Evolutionary conservation across 2,329 filamentous ascomycete genomes (phyloP).

Genomic region (Cladophialophora psammophila): DNA sequence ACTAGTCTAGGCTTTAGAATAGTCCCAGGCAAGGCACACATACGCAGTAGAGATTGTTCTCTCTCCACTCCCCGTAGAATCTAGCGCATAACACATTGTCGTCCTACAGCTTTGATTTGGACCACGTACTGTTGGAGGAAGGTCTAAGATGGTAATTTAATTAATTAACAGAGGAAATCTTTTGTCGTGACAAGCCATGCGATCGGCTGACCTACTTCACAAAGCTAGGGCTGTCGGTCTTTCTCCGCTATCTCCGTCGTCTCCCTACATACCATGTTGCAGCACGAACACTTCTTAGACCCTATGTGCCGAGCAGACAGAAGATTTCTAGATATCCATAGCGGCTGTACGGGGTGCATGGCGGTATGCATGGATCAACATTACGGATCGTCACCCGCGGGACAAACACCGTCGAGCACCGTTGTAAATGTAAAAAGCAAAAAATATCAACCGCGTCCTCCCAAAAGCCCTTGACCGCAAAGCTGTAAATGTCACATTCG

Average conservation of each 20-base stretch:
- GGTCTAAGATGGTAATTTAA: too few species aligned
- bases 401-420: not conserved
- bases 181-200: too few species aligned
- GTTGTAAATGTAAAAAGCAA: too few species aligned
- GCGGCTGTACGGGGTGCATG: not conserved
- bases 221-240: too few species aligned
- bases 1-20: not conserved
- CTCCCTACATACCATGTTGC: not conserved
- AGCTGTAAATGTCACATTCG: not conserved
- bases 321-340: not conserved
- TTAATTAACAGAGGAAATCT: too few species aligned
- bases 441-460: not conserved
- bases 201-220: too few species aligned
- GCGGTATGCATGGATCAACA: not conserved
- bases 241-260: not conserved
- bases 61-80: too few species aligned
- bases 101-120: too few species aligned
- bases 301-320: not conserved
- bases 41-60: too few species aligned
- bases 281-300: not conserved
- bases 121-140: too few species aligned
- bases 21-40: not conserved
- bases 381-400: not conserved
- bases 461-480: not conserved
- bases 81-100: too few species aligned